Evolutionary conservation across 495 filamentous ascomycete genomes (phyloP).

Genomic region (Hypoxylon trugodes): DNA sequence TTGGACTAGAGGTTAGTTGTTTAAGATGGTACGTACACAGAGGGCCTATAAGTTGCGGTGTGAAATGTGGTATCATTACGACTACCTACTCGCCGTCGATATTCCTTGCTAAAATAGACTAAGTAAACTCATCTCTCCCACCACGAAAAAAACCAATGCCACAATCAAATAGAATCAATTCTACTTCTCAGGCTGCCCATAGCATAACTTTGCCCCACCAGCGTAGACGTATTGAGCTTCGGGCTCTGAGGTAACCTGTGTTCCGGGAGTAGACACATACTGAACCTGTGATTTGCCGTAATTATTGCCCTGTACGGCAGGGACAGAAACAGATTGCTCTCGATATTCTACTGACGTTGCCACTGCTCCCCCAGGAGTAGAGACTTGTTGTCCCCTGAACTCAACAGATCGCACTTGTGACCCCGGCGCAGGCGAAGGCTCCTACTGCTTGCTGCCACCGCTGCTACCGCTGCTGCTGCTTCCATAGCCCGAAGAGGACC

Average conservation of each 20-base stretch:
- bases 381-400: not conserved
- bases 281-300: not conserved
- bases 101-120: not conserved
- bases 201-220: not conserved
- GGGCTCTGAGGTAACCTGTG: not conserved
- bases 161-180: slow-evolving; percentile 1
- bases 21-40: no score
- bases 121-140: not conserved
- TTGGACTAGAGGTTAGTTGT: no score
- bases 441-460: slow-evolving; percentile 21
- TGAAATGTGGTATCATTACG: slow-evolving; percentile 3
- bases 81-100: slow-evolving; percentile 6
- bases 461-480: slow-evolving; percentile 18
- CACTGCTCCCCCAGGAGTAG: not conserved
- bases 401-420: not conserved
- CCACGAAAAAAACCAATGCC: not conserved
- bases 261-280: not conserved
- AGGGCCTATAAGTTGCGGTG: not conserved
- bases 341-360: not conserved
- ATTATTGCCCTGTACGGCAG: not conserved
- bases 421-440: not conserved
- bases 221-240: not conserved
- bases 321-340: not conserved
- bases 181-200: slow-evolving; percentile 2
- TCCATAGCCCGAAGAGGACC: slow-evolving; percentile 35